Base-by-base conservation (phyloP, 306 rosid genomes). In the Vachellia pachyceras region DNA sequence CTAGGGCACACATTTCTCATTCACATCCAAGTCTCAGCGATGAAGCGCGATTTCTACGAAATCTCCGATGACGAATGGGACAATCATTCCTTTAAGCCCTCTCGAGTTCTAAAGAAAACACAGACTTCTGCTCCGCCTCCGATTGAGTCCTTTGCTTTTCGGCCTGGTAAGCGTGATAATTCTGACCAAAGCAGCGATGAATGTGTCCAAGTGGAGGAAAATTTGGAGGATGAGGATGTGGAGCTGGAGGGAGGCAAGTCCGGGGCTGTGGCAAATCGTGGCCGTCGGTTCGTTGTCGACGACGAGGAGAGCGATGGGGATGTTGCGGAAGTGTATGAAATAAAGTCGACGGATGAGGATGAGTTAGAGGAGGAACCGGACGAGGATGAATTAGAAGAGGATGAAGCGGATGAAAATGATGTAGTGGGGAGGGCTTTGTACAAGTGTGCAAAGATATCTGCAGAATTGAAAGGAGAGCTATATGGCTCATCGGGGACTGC, bases 51-150 rank as follows among this genome's bases (percentile, higher is more conserved):
- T 1, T 87, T 85, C 79, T 89, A 91, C 64, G 97, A 95, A 93
- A 89, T 95, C 85, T 95, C 98, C 67, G 99, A 95, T 85, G 98
- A 90, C 61, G 98, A 95, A 86, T 95, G 99, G 99, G 91, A 88
- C 5, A 87, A 86, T 4, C 99, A 91, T 76, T 81, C 94, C 81
- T 95, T 95, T 83, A 88, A 95, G 75, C 97, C 99, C 81, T 95
- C 98, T 1, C 97, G 90, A 3, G 90, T 91, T 46, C 87, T 93
- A 63, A 85, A 80, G 36, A 82, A 86, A 13, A 58, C 88, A 3
- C 84, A 81, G 71, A 0, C 83, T 63, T 63, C 86, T 13, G 41
- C 88, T 14, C 97, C 97, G 2, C 93, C 95, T 8, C 89, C 94
- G 0, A 91, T 94, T 33, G 97, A 94, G 74, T 92, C 98, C 55